These are phyloP conservation scores for Letharia lupina DNA, from an alignment of 495 filamentous ascomycete species.

Conservation along the genomic window DNA sequence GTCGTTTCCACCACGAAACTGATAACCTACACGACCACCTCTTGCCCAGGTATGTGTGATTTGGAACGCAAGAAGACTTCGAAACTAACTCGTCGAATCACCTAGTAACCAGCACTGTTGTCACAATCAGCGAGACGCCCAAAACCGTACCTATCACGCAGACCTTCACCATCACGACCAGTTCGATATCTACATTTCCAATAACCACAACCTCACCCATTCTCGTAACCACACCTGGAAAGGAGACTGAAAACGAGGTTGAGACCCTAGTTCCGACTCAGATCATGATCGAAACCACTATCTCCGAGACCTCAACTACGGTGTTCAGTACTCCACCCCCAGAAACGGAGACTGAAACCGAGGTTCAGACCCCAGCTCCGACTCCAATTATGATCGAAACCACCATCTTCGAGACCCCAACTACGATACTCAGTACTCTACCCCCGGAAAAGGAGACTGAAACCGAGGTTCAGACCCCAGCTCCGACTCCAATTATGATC, in stretches of 20 bases:
- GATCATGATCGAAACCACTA: background rate
- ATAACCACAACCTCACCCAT: background rate
- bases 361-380: background rate
- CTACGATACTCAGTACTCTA: background rate
- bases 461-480: background rate
- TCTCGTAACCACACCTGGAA: background rate
- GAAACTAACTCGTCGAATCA: background rate
- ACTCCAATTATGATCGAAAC: background rate
- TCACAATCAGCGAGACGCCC: background rate
- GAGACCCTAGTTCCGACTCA: background rate
- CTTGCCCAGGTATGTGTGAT: constrained; percentile 12
- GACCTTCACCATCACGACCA: constrained; percentile 3
- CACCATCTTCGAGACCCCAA: background rate
- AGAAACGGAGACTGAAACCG: constrained; percentile 1
- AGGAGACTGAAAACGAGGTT: constrained; percentile 4
- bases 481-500: background rate
- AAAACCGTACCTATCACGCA: background rate
- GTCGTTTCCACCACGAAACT: background rate
- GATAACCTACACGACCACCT: constrained; percentile 15
- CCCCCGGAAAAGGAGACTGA: background rate
- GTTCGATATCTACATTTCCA: constrained; percentile 4
- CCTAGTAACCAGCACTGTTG: constrained; percentile 10
- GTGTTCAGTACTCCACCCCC: background rate
- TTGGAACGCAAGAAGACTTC: background rate
- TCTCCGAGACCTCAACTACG: background rate